A percentile compares a stretch with the other conserved stretches of the same genome.
Evolutionary conservation across 768 basidiomycete genomes (phyloP).

Genomic region (Suillus weaverae): DNA sequence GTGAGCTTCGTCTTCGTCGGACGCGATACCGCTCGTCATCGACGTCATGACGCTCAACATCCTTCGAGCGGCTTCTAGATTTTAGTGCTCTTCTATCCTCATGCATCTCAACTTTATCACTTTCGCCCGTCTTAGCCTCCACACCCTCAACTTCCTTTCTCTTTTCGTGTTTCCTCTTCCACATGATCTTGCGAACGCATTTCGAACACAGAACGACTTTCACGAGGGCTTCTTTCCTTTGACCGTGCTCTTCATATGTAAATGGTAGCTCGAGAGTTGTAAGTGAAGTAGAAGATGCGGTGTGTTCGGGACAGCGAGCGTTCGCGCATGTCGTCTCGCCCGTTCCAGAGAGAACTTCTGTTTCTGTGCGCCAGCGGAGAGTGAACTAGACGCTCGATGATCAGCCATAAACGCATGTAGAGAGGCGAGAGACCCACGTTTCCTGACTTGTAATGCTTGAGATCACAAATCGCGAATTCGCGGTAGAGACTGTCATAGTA

Average conservation of each 20-base stretch:
- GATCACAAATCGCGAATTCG: conserved; percentile 88
- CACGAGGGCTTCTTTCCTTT: conserved; percentile 77
- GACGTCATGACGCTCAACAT: neutral
- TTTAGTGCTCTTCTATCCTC: neutral
- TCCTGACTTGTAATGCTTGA: conserved; percentile 95
- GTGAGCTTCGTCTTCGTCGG: conserved; percentile 19
- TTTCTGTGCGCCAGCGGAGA: conserved; percentile 91
- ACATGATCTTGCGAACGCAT: conserved; percentile 85
- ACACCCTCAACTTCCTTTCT: conserved; percentile 14
- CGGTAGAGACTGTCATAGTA: conserved; percentile 89
- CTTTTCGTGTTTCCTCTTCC: conserved; percentile 75
- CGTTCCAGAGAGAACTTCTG: conserved; percentile 81
- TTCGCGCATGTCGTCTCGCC: conserved; percentile 91
- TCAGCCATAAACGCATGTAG: neutral
- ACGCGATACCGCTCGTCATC: neutral
- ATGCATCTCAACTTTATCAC: neutral
- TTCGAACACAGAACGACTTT: conserved; percentile 84
- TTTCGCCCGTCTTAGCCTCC: conserved; percentile 8
- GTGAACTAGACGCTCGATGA: conserved; percentile 52
- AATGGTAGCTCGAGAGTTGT: conserved; percentile 90
- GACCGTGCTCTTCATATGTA: conserved; percentile 78
- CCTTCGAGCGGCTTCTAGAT: conserved; percentile 1
- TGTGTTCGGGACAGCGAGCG: conserved; percentile 75
- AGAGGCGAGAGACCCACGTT: conserved; percentile 51
- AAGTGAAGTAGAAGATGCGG: conserved; percentile 39